A percentile compares a stretch with the other conserved stretches of the same genome.
Evolutionary conservation across 805 yeast genomes (phyloP).

Genomic region (Dipodascopsis uninucleata): DNA sequence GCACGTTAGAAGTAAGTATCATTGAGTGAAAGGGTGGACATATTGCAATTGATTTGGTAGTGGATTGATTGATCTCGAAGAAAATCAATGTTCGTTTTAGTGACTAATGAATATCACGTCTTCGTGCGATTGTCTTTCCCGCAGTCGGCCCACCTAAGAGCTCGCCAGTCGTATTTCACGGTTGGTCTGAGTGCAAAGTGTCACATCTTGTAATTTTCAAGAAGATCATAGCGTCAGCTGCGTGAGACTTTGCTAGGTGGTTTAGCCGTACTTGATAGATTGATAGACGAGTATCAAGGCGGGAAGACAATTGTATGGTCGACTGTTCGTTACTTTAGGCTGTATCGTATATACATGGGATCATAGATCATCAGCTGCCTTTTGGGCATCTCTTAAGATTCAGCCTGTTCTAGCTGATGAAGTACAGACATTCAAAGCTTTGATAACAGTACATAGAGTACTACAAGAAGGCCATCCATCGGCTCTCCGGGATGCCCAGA

Average conservation of each 20-base stretch:
- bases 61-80: background rate
- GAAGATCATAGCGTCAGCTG: too few species aligned
- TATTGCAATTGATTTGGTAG: background rate
- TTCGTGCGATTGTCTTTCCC: too few species aligned
- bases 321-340: constrained; percentile 46
- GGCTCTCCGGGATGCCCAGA: constrained; percentile 72
- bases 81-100: constrained; percentile 4
- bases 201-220: too few species aligned
- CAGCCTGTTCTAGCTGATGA: constrained; percentile 80
- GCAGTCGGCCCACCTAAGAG: too few species aligned
- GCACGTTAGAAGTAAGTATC: constrained; percentile 61
- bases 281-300: too few species aligned
- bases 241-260: too few species aligned
- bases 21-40: background rate
- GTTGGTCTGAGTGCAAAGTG: too few species aligned
- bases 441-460: constrained; percentile 83
- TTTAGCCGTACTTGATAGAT: too few species aligned
- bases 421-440: constrained; percentile 77
- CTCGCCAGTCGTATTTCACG: too few species aligned
- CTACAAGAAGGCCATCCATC: constrained; percentile 97
- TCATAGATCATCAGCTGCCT: constrained; percentile 74
- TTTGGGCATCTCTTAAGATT: constrained; percentile 78
- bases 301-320: too few species aligned
- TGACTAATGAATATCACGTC: too few species aligned
- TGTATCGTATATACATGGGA: constrained; percentile 98